Evolutionary conservation across 352 stramenopile species (phyloP), one percentile per base, ranked within the genome.

Genomic region (Phytophthora sp.): DNA sequence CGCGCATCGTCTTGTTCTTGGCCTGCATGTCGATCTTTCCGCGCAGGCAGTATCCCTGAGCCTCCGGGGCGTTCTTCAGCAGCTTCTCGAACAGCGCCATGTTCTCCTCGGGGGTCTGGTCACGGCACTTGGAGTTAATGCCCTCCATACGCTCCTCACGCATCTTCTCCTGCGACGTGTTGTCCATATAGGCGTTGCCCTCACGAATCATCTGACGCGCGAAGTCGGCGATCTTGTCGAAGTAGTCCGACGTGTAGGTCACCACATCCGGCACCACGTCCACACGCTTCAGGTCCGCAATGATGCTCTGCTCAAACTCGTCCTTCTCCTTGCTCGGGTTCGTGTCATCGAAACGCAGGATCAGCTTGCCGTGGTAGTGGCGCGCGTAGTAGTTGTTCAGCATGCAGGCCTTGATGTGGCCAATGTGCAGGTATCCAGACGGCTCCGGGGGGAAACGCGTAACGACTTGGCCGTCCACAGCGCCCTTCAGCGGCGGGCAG

Each of bases 321-420:
- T 99, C 96, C 79, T 99, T 99, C 86, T 99, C 98, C 77, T 99
- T 99, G 65, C 82, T 96, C 12, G 98, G 98, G 80, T 99, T 99
- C 26, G 98, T 99, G 85, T 99, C 98, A 79, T 99, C 98, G 62
- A 99, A 99, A 21, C 98, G 91, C 24, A 99, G 80, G 51, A 99
- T 96, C 26, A 99, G 77, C 72, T 98, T 98, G 65, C 98, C 98
- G 49, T 98, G 88, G 78, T 99, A 99, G 63, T 97, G 93, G 43
- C 96, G 84, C 10, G 98, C 98, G 76, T 99, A 99, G 79, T 99
- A 99, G 72, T 99, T 88, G 84, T 99, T 99, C n/a, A 99, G 79
- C 63, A 99, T 87, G 38, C 97, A 97, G 24, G 98, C 98, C 85
- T 99, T 99, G 49, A 98, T 96, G 87, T 99, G 98, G 35, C 97